phyloP scores from a whole-genome alignment of 352 stramenopile genomes.

The Phytophthora pluvialis region DNA sequence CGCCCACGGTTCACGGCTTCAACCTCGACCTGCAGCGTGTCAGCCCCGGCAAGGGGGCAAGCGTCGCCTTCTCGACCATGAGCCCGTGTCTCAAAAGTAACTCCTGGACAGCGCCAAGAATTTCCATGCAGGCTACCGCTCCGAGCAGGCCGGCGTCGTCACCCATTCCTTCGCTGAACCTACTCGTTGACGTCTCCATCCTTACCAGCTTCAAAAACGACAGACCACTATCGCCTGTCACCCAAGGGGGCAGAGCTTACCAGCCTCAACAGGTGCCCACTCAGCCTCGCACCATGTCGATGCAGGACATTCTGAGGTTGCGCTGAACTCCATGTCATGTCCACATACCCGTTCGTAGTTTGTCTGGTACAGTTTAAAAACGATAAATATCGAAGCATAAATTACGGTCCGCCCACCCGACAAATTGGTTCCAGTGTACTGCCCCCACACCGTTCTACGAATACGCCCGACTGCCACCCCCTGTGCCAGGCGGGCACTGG shows the following conservation, averaged over 20 bases:
- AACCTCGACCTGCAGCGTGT: constrained; percentile 57
- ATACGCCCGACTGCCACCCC: constrained; percentile 65
- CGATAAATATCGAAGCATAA: constrained; percentile 36
- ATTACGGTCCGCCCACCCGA: constrained; percentile 20
- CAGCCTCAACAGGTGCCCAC: constrained; percentile 14
- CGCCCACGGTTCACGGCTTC: constrained; percentile 45
- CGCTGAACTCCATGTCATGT: constrained; percentile 19
- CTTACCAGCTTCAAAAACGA: constrained; percentile 70
- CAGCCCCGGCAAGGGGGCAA: constrained; percentile 43
- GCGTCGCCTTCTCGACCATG: constrained; percentile 8
- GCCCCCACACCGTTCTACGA: constrained; percentile 43
- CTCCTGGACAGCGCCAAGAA: constrained; percentile 29
- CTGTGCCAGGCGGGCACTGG: constrained; percentile 83
- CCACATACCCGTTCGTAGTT: constrained; percentile 16
- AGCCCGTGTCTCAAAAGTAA: constrained; percentile 20
- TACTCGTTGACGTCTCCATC: constrained; percentile 77
- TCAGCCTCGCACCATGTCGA: constrained; percentile 65
- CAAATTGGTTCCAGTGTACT: constrained; percentile 18
- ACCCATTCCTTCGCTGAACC: constrained; percentile 63
- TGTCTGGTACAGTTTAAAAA: constrained; percentile 29
- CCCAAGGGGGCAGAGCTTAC: constrained; percentile 12
- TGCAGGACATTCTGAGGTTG: constrained; percentile 71
- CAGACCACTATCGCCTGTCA: constrained; percentile 20
- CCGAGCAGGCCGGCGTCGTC: constrained; percentile 8
- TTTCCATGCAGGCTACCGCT: constrained; percentile 7